phyloP scores from a whole-genome alignment of 2,329 filamentous ascomycete species.

The Cladosporium cucumerinum region DNA sequence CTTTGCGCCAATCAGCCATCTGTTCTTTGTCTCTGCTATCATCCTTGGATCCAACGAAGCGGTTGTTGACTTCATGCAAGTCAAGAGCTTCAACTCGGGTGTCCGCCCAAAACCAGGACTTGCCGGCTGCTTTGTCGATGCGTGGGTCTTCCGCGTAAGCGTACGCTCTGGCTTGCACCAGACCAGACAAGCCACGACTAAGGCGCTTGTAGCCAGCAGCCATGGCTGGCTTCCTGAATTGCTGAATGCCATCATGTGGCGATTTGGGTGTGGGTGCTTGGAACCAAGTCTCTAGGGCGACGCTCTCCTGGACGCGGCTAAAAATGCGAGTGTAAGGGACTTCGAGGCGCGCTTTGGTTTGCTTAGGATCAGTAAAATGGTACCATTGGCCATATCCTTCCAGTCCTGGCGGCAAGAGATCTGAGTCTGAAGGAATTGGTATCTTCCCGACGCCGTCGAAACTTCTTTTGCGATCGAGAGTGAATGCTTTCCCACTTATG shows the following conservation, averaged over 20 bases:
- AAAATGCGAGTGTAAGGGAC: constrained; percentile 52
- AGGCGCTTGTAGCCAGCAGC: neutral
- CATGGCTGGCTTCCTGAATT: neutral
- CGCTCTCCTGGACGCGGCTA: constrained; percentile 53
- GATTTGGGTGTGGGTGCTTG: constrained; percentile 21
- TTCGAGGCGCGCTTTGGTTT: constrained; percentile 37
- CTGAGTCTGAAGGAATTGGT: constrained; percentile 26
- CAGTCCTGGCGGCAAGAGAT: constrained; percentile 42
- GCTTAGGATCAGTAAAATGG: constrained; percentile 42
- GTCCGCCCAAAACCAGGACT: constrained; percentile 58
- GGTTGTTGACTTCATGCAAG: constrained; percentile 53
- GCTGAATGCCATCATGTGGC: constrained; percentile 14
- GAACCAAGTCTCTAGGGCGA: constrained; percentile 48
- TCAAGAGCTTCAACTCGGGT: constrained; percentile 55
- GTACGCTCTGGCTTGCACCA: constrained; percentile 48
- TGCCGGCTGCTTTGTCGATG: constrained; percentile 38
- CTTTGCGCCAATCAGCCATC: constrained; percentile 27
- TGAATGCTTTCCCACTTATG: constrained; percentile 51
- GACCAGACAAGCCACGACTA: constrained; percentile 43
- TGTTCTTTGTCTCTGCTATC: constrained; percentile 16
- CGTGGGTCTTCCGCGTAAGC: constrained; percentile 47
- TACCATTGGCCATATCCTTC: constrained; percentile 53
- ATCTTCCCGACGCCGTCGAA: constrained; percentile 32
- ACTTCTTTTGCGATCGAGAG: constrained; percentile 34
- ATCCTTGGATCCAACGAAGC: constrained; percentile 43